These are phyloP conservation scores for Leptographium radiaticola DNA, from an alignment of 2,329 filamentous ascomycete genomes.

Conservation along the genomic window DNA sequence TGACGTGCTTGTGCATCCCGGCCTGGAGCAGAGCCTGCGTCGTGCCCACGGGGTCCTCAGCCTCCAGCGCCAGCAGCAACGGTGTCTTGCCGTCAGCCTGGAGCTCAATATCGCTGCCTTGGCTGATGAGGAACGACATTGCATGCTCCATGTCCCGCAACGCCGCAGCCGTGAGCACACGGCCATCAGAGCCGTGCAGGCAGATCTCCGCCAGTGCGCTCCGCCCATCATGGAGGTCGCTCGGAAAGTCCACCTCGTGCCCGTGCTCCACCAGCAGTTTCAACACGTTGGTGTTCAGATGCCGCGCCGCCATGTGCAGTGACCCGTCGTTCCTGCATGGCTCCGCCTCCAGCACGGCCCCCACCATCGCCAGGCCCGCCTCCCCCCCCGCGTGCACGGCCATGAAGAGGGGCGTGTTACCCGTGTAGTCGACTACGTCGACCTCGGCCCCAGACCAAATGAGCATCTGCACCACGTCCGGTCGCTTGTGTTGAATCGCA, in stretches of 20 bases:
- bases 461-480: conserved; percentile 41
- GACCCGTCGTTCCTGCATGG: conserved; percentile 51
- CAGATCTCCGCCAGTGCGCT: conserved; percentile 53
- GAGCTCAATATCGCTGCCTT: conserved; percentile 42
- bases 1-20: conserved; percentile 52
- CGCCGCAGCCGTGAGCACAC: conserved; percentile 29
- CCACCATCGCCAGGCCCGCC: conserved; percentile 38
- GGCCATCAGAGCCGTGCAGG: conserved; percentile 35
- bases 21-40: conserved; percentile 47
- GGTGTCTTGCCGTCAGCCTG: conserved; percentile 44
- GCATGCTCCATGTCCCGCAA: conserved; percentile 44
- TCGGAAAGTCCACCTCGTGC: conserved; percentile 53
- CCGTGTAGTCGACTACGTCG: conserved; percentile 35
- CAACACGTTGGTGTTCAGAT: conserved; percentile 43
- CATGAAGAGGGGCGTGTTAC: conserved; percentile 45
- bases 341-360: conserved; percentile 39
- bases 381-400: conserved; percentile 43
- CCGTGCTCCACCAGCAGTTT: conserved; percentile 42
- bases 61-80: conserved; percentile 47
- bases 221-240: conserved; percentile 46
- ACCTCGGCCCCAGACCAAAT: conserved; percentile 30
- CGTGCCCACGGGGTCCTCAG: conserved; percentile 38
- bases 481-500: conserved; percentile 40
- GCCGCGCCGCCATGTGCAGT: conserved; percentile 49
- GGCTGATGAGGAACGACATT: conserved; percentile 41